Percentiles rank a stretch among this genome's conserved stretches.
phyloP scores from a whole-genome alignment of 148 eudicot species.

The Tetragonia tetragonoides region DNA sequence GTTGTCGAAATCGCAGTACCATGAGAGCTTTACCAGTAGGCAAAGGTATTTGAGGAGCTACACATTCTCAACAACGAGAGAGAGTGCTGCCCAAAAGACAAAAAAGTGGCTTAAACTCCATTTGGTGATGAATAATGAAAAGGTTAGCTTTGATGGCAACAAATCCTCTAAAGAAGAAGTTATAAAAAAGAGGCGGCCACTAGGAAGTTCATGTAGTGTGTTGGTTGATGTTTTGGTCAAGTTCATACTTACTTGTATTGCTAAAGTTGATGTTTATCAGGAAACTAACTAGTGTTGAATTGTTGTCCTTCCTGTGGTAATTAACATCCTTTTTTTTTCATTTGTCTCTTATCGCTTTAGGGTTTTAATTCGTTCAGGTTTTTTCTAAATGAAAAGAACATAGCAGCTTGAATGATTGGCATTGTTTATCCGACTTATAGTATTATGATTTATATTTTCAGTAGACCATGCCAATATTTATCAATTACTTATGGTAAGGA shows the following conservation, averaged over 20 bases:
- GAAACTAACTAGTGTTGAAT: not conserved
- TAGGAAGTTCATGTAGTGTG: not conserved
- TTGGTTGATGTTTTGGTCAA: slow-evolving; percentile 1
- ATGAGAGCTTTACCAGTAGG: slow-evolving; percentile 21
- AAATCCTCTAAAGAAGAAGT: not conserved
- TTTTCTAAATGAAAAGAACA: too few relatives aligned
- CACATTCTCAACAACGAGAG: slow-evolving; percentile 13
- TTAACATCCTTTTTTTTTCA: too few relatives aligned
- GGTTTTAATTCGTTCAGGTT: too few relatives aligned
- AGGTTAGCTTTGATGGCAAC: not conserved
- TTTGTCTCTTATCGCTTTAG: too few relatives aligned
- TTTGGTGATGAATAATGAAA: not conserved
- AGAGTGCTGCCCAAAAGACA: not conserved
- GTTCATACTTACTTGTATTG: slow-evolving; percentile 19
- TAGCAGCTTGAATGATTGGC: too few relatives aligned
- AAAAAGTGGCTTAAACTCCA: slow-evolving; percentile 16
- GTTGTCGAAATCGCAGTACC: not conserved
- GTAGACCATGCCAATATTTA: too few relatives aligned
- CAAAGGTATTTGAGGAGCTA: slow-evolving; percentile 31
- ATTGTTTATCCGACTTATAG: too few relatives aligned
- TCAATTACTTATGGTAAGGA: too few relatives aligned
- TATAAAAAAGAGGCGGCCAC: not conserved
- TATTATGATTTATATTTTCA: too few relatives aligned
- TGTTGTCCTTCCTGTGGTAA: not conserved
- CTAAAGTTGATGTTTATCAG: slow-evolving; percentile 14